These are phyloP conservation scores for Pichia sp. DNA, from an alignment of 1,139 yeast species.

Conservation along the genomic window DNA sequence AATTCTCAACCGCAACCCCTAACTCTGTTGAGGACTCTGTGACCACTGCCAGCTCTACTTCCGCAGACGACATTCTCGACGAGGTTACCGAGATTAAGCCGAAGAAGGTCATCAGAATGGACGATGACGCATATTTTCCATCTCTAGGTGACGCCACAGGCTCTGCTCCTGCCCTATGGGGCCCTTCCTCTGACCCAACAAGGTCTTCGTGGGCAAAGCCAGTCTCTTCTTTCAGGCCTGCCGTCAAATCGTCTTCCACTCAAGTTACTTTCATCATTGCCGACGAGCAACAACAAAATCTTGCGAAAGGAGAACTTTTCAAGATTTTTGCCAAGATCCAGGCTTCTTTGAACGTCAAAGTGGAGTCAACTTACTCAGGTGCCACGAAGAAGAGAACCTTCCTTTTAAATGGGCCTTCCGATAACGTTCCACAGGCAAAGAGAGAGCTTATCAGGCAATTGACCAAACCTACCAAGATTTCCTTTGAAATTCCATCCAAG, in stretches of 20 bases:
- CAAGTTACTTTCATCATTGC: slow-evolving; percentile 75
- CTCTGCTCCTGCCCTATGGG: slow-evolving; percentile 29
- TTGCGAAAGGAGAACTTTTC: slow-evolving; percentile 61
- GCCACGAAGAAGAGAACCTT: slow-evolving; percentile 80
- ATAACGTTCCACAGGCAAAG: slow-evolving; percentile 66
- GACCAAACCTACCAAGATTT: slow-evolving; percentile 64
- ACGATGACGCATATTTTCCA: slow-evolving; percentile 66
- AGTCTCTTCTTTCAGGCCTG: slow-evolving; percentile 30
- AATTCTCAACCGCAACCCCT: slow-evolving; percentile 4
- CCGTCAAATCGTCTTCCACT: slow-evolving; percentile 44
- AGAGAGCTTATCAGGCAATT: slow-evolving; percentile 72
- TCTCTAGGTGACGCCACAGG: slow-evolving; percentile 53
- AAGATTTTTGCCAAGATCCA: slow-evolving; percentile 61
- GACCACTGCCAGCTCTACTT: slow-evolving; percentile 21
- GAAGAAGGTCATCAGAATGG: slow-evolving; percentile 24
- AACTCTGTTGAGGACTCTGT: slow-evolving; percentile 8
- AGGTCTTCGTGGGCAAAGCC: slow-evolving; percentile 25
- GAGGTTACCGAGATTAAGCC: slow-evolving; percentile 1
- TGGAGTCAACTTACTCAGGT: slow-evolving; percentile 81
- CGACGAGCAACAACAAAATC: slow-evolving; percentile 59
- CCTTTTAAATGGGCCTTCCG: slow-evolving; percentile 73
- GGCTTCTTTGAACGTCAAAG: slow-evolving; percentile 57
- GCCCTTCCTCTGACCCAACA: slow-evolving; percentile 25
- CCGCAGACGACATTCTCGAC: not conserved
- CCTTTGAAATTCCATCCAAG: slow-evolving; percentile 69